Percentiles rank a stretch among this genome's conserved stretches.
Evolutionary conservation across 148 eudicot genomes (phyloP).

Genomic region (Rhododendron mucronatum): DNA sequence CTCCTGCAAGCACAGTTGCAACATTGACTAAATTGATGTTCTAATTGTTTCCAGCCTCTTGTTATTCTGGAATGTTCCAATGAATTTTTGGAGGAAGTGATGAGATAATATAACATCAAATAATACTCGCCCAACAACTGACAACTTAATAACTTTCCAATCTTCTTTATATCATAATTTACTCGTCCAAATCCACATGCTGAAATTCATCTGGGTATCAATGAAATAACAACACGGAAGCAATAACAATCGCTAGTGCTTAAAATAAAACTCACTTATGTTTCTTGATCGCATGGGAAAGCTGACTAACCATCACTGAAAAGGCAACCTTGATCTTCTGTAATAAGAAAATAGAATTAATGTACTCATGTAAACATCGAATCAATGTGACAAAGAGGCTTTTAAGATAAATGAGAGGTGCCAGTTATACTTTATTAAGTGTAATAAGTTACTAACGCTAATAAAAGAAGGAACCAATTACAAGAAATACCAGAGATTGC

Average conservation of each 20-base stretch:
- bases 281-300: conserved; percentile 49
- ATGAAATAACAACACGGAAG: not conserved
- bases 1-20: not conserved
- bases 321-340: conserved; percentile 56
- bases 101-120: not conserved
- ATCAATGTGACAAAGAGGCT: not conserved
- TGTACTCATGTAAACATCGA: not conserved
- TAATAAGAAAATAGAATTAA: conserved; percentile 4
- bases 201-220: not conserved
- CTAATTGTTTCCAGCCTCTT: not conserved
- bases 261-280: conserved; percentile 60
- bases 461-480: not conserved
- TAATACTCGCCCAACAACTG: not conserved
- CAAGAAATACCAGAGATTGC: conserved; percentile 52
- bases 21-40: not conserved
- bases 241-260: not conserved
- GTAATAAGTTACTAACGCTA: not conserved
- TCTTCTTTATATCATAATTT: not conserved
- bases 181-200: not conserved
- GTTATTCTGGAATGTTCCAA: not conserved
- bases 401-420: not conserved
- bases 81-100: not conserved
- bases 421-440: not conserved
- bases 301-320: conserved; percentile 44
- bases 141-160: not conserved